Conservation (phyloP, 192 early-diverging fungal genomes). For the Umbelopsis vinacea region DNA sequence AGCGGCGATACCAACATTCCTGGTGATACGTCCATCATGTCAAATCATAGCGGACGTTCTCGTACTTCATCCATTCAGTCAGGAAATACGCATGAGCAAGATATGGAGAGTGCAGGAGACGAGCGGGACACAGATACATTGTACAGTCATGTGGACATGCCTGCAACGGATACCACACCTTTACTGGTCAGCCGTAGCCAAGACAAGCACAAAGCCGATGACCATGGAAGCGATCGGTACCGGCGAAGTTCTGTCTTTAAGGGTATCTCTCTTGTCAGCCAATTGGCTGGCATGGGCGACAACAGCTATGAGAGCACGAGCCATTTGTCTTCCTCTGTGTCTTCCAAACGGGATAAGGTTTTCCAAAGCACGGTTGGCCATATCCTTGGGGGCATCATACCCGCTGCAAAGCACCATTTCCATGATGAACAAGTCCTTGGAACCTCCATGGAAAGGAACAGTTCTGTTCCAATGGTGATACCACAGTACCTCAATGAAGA, state of each 20-base stretch:
- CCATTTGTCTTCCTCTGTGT: neutral
- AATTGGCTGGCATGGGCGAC: slow-evolving; percentile 12
- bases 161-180: neutral
- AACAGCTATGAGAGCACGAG: neutral
- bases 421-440: neutral
- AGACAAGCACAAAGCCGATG: slow-evolving; percentile 5
- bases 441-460: neutral
- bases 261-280: slow-evolving; percentile 13
- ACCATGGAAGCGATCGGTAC: neutral
- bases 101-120: neutral
- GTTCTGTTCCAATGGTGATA: neutral
- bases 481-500: neutral
- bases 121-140: slow-evolving; percentile 12
- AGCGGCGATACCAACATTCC: slow-evolving; percentile 11
- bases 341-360: neutral
- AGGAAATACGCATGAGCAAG: neutral
- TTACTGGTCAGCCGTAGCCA: neutral
- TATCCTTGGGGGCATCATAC: slow-evolving; percentile 8
- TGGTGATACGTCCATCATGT: neutral
- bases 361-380: neutral
- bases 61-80: slow-evolving; percentile 2
- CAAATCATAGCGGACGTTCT: neutral
- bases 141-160: neutral
- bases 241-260: neutral
- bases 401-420: neutral